These are phyloP conservation scores for Diaporthe longicolla DNA, from an alignment of 2,329 filamentous ascomycete genomes.

Conservation along the genomic window DNA sequence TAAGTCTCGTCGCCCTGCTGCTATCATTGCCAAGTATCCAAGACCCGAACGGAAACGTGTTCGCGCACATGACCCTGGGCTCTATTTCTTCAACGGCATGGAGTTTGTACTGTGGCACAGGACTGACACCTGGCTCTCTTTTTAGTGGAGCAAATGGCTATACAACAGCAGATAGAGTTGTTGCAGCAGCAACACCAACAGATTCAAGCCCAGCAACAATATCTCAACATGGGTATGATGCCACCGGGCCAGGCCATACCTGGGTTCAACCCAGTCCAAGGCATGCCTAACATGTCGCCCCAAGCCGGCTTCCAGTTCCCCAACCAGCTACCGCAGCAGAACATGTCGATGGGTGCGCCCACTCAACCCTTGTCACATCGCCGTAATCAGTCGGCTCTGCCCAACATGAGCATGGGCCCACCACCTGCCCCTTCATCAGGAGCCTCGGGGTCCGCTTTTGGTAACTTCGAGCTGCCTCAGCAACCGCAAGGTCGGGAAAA, in stretches of 20 bases:
- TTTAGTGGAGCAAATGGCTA: slow-evolving; percentile 94
- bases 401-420: slow-evolving; percentile 90
- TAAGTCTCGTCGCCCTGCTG: slow-evolving; percentile 60
- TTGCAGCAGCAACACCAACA: slow-evolving; percentile 98
- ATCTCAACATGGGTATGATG: slow-evolving; percentile 97
- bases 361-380: slow-evolving; percentile 89
- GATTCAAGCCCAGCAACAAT: slow-evolving; percentile 96
- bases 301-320: slow-evolving; percentile 93
- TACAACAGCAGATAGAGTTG: slow-evolving; percentile 98
- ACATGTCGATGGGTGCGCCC: slow-evolving; percentile 80
- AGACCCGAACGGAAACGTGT: slow-evolving; percentile 12
- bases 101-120: not conserved
- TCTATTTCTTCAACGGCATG: not conserved
- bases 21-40: slow-evolving; percentile 1
- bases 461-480: slow-evolving; percentile 79
- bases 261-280: slow-evolving; percentile 83
- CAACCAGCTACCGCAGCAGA: slow-evolving; percentile 80
- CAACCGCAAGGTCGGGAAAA: slow-evolving; percentile 75
- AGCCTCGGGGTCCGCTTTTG: slow-evolving; percentile 82
- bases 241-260: slow-evolving; percentile 83
- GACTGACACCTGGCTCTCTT: slow-evolving; percentile 41
- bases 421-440: slow-evolving; percentile 94
- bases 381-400: slow-evolving; percentile 96
- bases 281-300: slow-evolving; percentile 83
- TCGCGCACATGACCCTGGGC: slow-evolving; percentile 1